Conservation (phyloP, 78 protist species). For the Dictyostelium citrinum region DNA sequence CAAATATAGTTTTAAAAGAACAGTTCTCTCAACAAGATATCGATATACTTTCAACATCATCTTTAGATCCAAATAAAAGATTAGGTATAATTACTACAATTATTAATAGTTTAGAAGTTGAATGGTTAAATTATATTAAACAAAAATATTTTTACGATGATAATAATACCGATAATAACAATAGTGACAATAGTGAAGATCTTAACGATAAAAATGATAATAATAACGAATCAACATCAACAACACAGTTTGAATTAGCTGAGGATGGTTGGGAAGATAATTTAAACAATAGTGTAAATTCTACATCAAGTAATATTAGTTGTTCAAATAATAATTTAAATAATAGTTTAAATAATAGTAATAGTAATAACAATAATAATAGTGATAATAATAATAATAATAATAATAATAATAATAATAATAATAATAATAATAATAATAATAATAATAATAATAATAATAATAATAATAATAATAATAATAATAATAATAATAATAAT, state of each 20-base stretch:
- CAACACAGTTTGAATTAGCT: neutral
- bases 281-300: neutral
- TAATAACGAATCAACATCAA: neutral
- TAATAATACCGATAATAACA: neutral
- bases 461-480: too few species aligned
- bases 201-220: neutral
- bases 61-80: constrained; percentile 42
- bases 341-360: neutral
- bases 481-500: too few species aligned
- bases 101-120: constrained; percentile 23
- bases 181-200: neutral
- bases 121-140: constrained; percentile 57
- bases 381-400: neutral
- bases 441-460: too few species aligned
- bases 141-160: constrained; percentile 35
- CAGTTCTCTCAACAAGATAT: neutral
- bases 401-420: too few species aligned
- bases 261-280: constrained; percentile 53
- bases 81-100: constrained; percentile 34
- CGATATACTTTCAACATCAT: neutral
- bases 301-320: neutral
- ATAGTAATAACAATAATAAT: neutral
- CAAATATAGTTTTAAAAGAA: neutral
- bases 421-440: too few species aligned
- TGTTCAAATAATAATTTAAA: neutral